Evolutionary conservation across 345 rosid genomes (phyloP).

Genomic region (Murraya paniculata): DNA sequence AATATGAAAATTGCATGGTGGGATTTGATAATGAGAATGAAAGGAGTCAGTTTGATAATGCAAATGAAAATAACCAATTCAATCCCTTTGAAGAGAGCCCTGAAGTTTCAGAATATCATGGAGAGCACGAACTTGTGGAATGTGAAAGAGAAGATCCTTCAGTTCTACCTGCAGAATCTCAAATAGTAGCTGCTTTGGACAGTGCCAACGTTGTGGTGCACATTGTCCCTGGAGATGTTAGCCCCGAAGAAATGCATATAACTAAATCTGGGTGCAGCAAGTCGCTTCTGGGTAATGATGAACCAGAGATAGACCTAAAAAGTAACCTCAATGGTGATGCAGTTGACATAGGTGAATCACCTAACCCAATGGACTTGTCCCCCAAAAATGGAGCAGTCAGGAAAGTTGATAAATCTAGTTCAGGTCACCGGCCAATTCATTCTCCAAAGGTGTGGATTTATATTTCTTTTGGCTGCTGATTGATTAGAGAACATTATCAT

Average conservation of each 20-base stretch:
- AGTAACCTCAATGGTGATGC: slow-evolving; percentile 14
- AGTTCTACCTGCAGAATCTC: slow-evolving; percentile 27
- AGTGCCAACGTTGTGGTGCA: slow-evolving; percentile 24
- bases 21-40: slow-evolving; percentile 22
- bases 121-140: slow-evolving; percentile 23
- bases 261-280: slow-evolving; percentile 16
- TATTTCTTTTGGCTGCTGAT: background rate
- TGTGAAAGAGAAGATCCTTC: slow-evolving; percentile 31
- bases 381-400: slow-evolving; percentile 5
- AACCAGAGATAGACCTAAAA: slow-evolving; percentile 18
- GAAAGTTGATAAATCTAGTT: slow-evolving; percentile 14
- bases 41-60: slow-evolving; percentile 22
- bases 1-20: slow-evolving; percentile 10
- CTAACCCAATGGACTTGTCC: slow-evolving; percentile 12
- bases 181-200: slow-evolving; percentile 21
- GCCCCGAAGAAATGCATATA: slow-evolving; percentile 23
- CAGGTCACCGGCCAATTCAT: slow-evolving; percentile 12
- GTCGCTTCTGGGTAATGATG: slow-evolving; percentile 12
- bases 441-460: slow-evolving; percentile 38
- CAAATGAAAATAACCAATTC: slow-evolving; percentile 23
- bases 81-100: slow-evolving; percentile 46
- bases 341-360: slow-evolving; percentile 17
- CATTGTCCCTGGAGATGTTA: slow-evolving; percentile 17
- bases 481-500: background rate
- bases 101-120: slow-evolving; percentile 37